phyloP scores from a whole-genome alignment of 2,329 filamentous ascomycete genomes.

The Onygenales sp. region DNA sequence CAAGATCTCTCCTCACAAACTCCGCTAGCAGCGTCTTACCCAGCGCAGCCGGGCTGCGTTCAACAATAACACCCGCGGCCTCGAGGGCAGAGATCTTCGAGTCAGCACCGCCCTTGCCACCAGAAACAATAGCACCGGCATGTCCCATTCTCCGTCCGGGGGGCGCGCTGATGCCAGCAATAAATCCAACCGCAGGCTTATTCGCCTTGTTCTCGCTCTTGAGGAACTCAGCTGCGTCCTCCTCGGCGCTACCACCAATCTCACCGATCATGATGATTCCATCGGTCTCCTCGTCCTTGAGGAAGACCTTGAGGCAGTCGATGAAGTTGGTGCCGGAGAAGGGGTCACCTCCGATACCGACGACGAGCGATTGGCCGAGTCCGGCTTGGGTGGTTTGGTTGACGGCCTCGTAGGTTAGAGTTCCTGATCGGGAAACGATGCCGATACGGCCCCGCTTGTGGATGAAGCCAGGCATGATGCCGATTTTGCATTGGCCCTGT shows the following conservation, averaged over 20 bases:
- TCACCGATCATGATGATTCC: constrained; percentile 99
- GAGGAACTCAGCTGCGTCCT: constrained; percentile 95
- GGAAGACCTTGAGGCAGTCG: constrained; percentile 95
- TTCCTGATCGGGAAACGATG: constrained; percentile 96
- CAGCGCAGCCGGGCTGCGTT: constrained; percentile 83
- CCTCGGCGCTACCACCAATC: constrained; percentile 94
- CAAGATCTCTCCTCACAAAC: constrained; percentile 90
- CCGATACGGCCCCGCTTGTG: constrained; percentile 98
- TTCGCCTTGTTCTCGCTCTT: constrained; percentile 82
- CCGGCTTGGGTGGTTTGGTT: constrained; percentile 98
- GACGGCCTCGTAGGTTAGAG: constrained; percentile 97
- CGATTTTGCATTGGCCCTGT: constrained; percentile 95
- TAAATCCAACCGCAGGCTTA: constrained; percentile 97
- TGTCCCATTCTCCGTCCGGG: constrained; percentile 97
- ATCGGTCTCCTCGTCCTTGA: constrained; percentile 90
- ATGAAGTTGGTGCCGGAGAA: constrained; percentile 99
- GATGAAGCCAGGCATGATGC: constrained; percentile 99
- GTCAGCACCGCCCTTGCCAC: constrained; percentile 95
- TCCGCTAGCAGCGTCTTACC: constrained; percentile 91
- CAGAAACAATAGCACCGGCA: constrained; percentile 94
- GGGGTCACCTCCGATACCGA: constrained; percentile 96
- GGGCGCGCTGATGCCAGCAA: constrained; percentile 94
- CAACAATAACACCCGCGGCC: constrained; percentile 86
- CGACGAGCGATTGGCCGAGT: constrained; percentile 93
- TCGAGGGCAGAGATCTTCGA: constrained; percentile 96